Base-by-base conservation (phyloP, 257 asterid genomes). In the Misopates orontium region DNA sequence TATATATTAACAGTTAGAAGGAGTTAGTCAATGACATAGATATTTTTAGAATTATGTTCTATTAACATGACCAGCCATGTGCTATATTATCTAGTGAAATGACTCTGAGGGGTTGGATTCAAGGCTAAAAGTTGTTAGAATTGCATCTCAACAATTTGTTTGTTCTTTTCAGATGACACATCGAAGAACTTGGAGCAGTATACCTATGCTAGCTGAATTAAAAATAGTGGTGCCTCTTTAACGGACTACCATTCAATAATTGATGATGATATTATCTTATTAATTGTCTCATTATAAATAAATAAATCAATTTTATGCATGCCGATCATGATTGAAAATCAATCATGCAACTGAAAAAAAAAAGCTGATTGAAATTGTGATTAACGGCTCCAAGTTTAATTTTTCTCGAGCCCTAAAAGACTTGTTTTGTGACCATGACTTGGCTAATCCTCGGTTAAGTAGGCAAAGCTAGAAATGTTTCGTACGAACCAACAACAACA, bases 101-200 rank as follows among this genome's bases (percentile, higher is more conserved):
- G 89, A 76, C 79, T 49, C 63, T 63, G 68, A 44, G 23, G 71
- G 75, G 69, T 65, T 48, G 78, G 80, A 47, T 69, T 56, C 82
- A 73, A 69, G 62, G 62, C 74, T 44, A 50, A 14, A 77, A 70
- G 78, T 78, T 72, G 83, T 75, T 72, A 75, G 70, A 65, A 77
- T 80, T 80, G 78, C 85, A 64, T 77, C 64, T 80, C 80, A 73
- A 45, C 69, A 28, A 56, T 74, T 73, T 75, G 78, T 67, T 73
- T 75, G 72, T 72, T 79, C 48, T 50, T 70, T 23, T 54, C 63
- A 62, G 60, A 72, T 75, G 62, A 56, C 72, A 66, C 62, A 58
- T 31, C 40, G 23, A 58, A 60, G 41, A 61, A 58, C 42, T 59
- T 41, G 39, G 62, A 65, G 54, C 76, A 51, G 55, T 66, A 28